Conservation (phyloP, 768 basidiomycete species). For the Hericium alpestre region DNA sequence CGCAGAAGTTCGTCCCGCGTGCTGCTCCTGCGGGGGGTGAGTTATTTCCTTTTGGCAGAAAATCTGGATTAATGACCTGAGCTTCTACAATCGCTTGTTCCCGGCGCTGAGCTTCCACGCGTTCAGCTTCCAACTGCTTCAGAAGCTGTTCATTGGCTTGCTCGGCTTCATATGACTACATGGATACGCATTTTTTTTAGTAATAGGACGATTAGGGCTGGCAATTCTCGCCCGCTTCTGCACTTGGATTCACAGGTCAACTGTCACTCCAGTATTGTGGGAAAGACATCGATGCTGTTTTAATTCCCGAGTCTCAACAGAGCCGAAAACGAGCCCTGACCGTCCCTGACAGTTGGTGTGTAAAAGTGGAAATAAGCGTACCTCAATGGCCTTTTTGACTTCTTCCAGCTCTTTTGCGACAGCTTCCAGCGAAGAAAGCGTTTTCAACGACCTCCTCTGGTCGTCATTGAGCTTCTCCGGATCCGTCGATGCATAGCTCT, state of each 20-base stretch:
- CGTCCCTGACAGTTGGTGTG: too few relatives aligned
- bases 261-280: too few relatives aligned
- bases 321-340: too few relatives aligned
- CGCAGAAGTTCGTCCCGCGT: conserved; percentile 33
- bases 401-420: conserved; percentile 75
- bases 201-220: too few relatives aligned
- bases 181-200: too few relatives aligned
- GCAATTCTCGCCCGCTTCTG: too few relatives aligned
- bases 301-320: too few relatives aligned
- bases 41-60: too few relatives aligned
- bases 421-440: conserved; percentile 67
- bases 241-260: too few relatives aligned
- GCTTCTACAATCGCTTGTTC: conserved; percentile 45
- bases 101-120: conserved; percentile 43
- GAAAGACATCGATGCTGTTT: too few relatives aligned
- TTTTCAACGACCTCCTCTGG: conserved; percentile 65
- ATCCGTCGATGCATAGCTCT: conserved; percentile 56
- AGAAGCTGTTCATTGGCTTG: conserved; percentile 41
- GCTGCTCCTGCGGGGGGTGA: conserved; percentile 27
- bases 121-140: conserved; percentile 48
- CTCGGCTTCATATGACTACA: conserved; percentile 56
- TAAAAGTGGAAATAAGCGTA: conserved; percentile 21
- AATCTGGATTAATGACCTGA: conserved; percentile 33
- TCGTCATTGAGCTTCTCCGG: conserved; percentile 77
- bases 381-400: conserved; percentile 78